Conservation (phyloP, 495 filamentous ascomycete genomes). For the Elaphomyces granulatus region DNA sequence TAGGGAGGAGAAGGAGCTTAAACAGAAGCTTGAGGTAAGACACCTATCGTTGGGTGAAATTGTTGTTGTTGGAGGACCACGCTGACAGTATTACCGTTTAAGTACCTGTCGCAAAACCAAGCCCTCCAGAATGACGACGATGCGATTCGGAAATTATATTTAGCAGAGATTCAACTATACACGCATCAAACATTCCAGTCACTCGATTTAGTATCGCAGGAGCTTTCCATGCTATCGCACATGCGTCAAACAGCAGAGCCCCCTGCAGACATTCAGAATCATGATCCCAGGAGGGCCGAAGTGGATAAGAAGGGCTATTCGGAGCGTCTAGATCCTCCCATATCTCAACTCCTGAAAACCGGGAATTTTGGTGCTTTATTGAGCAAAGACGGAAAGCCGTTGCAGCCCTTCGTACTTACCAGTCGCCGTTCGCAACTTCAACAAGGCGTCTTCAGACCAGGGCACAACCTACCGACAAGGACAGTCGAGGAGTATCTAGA, state of each 20-base stretch:
- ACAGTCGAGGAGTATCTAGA: constrained; percentile 94
- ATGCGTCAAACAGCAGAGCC: constrained; percentile 38
- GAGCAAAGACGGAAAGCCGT: constrained; percentile 66
- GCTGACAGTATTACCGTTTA: constrained; percentile 15
- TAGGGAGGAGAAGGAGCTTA: constrained; percentile 73
- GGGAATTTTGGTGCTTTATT: constrained; percentile 59
- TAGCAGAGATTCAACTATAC: constrained; percentile 55
- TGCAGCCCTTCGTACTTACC: constrained; percentile 81
- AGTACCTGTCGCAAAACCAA: constrained; percentile 49
- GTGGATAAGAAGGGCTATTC: constrained; percentile 40
- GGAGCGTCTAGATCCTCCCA: constrained; percentile 57
- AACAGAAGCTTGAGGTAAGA: constrained; percentile 60
- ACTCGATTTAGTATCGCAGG: constrained; percentile 69
- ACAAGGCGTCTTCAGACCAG: constrained; percentile 73
- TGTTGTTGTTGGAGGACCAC: neutral
- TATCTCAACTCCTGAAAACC: constrained; percentile 38
- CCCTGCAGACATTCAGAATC: constrained; percentile 18
- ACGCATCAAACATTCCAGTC: constrained; percentile 72
- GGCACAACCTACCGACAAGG: constrained; percentile 94
- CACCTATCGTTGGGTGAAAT: neutral
- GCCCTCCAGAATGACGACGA: constrained; percentile 58
- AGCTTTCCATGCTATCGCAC: constrained; percentile 64
- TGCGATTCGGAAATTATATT: constrained; percentile 58
- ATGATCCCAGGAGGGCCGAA: constrained; percentile 35
- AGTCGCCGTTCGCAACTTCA: constrained; percentile 63